A percentile compares a stretch with the other conserved stretches of the same genome.
Evolutionary conservation across 202 grass and related monocot species (phyloP).

Genomic region (Zizania palustris): DNA sequence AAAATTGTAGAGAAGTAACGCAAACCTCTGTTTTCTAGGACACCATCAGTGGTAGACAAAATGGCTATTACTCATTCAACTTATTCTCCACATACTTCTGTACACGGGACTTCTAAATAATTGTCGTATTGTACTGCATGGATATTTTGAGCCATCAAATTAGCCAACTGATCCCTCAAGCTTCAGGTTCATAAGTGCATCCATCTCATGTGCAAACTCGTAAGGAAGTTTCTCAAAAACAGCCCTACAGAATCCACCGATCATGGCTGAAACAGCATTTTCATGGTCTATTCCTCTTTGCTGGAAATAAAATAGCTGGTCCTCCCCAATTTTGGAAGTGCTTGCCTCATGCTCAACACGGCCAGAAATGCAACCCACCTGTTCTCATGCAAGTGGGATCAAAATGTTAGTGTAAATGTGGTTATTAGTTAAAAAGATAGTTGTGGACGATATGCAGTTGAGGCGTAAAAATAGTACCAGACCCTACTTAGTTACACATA

Average conservation of each 20-base stretch:
- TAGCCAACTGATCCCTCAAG: conserved; percentile 95
- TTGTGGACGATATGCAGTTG: background rate
- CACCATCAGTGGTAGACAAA: conserved; percentile 17
- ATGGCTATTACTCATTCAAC: conserved; percentile 1
- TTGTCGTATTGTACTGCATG: conserved; percentile 12
- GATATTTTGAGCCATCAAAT: conserved; percentile 26
- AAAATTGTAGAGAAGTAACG: conserved; percentile 4
- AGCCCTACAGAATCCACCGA: conserved; percentile 89
- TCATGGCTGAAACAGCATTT: conserved; percentile 94
- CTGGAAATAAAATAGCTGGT: conserved; percentile 98
- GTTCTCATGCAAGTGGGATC: conserved; percentile 22
- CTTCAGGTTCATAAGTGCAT: conserved; percentile 96
- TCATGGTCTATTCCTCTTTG: conserved; percentile 97
- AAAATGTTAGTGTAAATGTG: conserved; percentile 12
- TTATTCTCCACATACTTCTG: conserved; percentile 53
- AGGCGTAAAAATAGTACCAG: background rate
- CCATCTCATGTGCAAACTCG: conserved; percentile 89
- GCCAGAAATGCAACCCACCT: conserved; percentile 75
- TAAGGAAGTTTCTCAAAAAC: conserved; percentile 89
- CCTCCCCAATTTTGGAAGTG: conserved; percentile 98
- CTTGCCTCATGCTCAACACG: conserved; percentile 95
- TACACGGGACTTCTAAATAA: conserved; percentile 39
- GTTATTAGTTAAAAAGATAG: background rate
- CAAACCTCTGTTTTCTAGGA: background rate
- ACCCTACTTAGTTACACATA: background rate